These are phyloP conservation scores for Penicillium flavigenum DNA, from an alignment of 495 filamentous ascomycete genomes.

Conservation along the genomic window DNA sequence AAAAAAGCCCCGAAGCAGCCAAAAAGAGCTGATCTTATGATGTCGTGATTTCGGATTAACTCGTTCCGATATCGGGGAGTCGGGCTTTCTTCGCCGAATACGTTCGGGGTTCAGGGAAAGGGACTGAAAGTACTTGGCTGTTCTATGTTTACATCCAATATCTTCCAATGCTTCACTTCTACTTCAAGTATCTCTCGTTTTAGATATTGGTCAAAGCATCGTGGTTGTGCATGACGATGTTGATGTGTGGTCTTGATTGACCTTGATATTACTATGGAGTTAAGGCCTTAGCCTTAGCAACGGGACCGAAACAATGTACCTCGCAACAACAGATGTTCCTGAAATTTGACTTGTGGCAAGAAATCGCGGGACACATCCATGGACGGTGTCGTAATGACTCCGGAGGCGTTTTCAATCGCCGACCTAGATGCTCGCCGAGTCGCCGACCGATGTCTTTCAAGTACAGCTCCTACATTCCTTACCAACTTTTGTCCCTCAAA, in stretches of 20 bases:
- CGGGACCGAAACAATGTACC: background rate
- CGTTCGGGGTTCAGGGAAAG: background rate
- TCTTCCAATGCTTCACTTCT: background rate
- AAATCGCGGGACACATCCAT: background rate
- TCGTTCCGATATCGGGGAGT: slow-evolving; percentile 4
- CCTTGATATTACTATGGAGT: background rate
- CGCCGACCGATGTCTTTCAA: background rate
- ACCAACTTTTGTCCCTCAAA: background rate
- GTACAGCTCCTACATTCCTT: background rate
- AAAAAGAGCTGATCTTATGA: background rate
- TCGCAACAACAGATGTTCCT: background rate
- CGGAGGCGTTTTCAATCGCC: background rate
- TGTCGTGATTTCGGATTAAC: slow-evolving; percentile 14
- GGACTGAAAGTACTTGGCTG: background rate
- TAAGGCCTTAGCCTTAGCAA: background rate
- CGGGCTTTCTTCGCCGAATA: slow-evolving; percentile 1
- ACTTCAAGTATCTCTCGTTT: background rate
- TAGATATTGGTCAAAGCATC: background rate
- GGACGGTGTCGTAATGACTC: background rate
- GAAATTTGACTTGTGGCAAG: background rate
- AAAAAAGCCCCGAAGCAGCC: background rate
- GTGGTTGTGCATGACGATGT: background rate
- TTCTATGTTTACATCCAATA: background rate
- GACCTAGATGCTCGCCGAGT: slow-evolving; percentile 8
- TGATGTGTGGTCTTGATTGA: background rate